These are phyloP conservation scores for Halteria grandinella DNA, from an alignment of 73 alveolate genomes.

Conservation along the genomic window DNA sequence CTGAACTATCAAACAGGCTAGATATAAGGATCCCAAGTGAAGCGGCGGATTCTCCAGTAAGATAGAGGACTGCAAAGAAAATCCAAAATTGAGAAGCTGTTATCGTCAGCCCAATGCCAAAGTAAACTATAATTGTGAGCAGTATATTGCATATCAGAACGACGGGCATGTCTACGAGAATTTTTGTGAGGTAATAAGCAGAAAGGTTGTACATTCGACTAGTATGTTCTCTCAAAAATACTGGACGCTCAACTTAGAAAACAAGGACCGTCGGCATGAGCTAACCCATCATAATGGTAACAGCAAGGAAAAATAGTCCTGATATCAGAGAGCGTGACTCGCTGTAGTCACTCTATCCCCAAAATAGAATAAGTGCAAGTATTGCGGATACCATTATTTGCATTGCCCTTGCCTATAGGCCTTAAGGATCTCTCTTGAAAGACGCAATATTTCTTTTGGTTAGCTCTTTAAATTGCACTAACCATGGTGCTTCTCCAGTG, in stretches of 20 bases:
- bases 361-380: constrained; percentile 50
- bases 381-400: constrained; percentile 59
- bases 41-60: constrained; percentile 20
- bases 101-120: constrained; percentile 16
- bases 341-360: too few species aligned
- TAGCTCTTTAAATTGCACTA: too few species aligned
- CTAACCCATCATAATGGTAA: too few species aligned
- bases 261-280: too few species aligned
- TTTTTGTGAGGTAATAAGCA: constrained; percentile 66
- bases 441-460: too few species aligned
- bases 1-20: constrained; percentile 46
- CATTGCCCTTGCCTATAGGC: constrained; percentile 43
- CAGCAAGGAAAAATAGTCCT: too few species aligned
- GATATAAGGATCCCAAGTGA: constrained; percentile 69
- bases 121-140: not conserved
- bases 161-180: constrained; percentile 66
- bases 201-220: constrained; percentile 57
- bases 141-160: too few species aligned
- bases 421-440: too few species aligned
- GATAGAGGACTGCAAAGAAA: not conserved
- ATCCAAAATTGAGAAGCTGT: constrained; percentile 4
- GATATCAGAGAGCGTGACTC: too few species aligned
- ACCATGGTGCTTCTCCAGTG: too few species aligned
- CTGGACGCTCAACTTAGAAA: constrained; percentile 65
- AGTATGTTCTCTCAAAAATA: constrained; percentile 68